Evolutionary conservation across 257 asterid genomes (phyloP), one percentile per base, ranked within the genome.

Genomic region (Petunia axillaris): DNA sequence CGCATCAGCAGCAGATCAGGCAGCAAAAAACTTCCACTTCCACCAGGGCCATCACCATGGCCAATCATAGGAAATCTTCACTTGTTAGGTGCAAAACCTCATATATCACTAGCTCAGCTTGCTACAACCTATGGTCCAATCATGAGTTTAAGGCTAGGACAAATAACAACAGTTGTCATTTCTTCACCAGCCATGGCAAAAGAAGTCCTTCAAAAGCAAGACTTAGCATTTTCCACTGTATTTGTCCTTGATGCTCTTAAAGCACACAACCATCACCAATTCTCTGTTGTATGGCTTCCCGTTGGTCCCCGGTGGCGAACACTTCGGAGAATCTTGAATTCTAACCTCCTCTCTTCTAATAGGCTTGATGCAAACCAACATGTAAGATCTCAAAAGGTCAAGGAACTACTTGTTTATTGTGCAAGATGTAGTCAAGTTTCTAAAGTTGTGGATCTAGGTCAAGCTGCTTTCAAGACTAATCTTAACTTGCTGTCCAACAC

Each of bases 301-400:
- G 84, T 76, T 2, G 83, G 68, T 13, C n/a, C 82, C 38, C 50
- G 44, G 39, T 83, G 83, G 81, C 64, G 78, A 66, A 76, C 71
- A 71, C 79, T 83, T n/a, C 83, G 86, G 0, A 80, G 54, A 36
- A 15, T 74, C 38, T 35, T 83, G 64, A 63, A 68, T 83, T 86
- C 92, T 9, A 85, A 87, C 63, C 87, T 93, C 35, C 91, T 93
- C 85, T 79, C n/a, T n/a, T n/a, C n/a, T n/a, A n/a, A n/a, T n/a
- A n/a, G n/a, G n/a, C n/a, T n/a, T n/a, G n/a, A n/a, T 13, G 91
- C 91, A n/a, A 88, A 85, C 64, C 93, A 90, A 79, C 88, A 89
- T 76, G 77, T 84, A 8, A 77, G 79, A 65, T 77, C 87, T 15
- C 50, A 66, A 38, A 93, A 89, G 86, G 93, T 93, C 64, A 87